Base-by-base conservation (phyloP, 768 basidiomycete species). In the Lyophyllum shimeji region DNA sequence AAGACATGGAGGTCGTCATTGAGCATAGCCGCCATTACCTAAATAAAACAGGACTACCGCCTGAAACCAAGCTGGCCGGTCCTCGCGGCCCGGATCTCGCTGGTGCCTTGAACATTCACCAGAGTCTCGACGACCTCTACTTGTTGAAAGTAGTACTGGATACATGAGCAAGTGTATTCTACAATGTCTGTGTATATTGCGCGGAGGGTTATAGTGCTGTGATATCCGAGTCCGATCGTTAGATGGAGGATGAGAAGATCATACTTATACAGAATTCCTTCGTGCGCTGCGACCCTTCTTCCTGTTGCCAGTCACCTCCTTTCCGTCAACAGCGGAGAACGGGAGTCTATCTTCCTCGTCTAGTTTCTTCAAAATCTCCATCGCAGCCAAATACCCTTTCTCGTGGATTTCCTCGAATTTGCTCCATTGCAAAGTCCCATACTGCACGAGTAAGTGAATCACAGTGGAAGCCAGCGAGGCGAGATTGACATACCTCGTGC, bases 361-460 rank as follows among this genome's bases (percentile, higher is more conserved):
- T 81, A 93, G 88, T 60, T 86, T 82, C 50, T 82, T 80, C 24
- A 99, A 69, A 53, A 89, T 81, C 48, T 86, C 80, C 63, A 85
- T 71, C 1, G 90, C 86, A 2, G 89, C 87, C 7, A 78, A 67
- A 63, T 94, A 90, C 0, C 96, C 97, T 65, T 87, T 87, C 64
- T 83, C 82, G 65, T 88, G 80, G 23, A 99, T 87, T 71, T 98
- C 93, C 60, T 90, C 88, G 63, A 91, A 96, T 69, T 92, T 92
- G 51, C 82, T 77, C 66, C 93, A 95, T 67, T 95, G 91, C 23
- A 98, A 77, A 5, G 95, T 98, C 4, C 94, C 93, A 62, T 90
- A 98, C 87, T 94, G 57, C 53, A 17, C 33, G 48, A 31, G n/a
- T 43, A 8, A 2, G 56, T 48, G 45, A 15, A 18, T 33, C 1